Conservation (phyloP, 75 land plant genomes). For the Pseudotsuga menziesii region DNA sequence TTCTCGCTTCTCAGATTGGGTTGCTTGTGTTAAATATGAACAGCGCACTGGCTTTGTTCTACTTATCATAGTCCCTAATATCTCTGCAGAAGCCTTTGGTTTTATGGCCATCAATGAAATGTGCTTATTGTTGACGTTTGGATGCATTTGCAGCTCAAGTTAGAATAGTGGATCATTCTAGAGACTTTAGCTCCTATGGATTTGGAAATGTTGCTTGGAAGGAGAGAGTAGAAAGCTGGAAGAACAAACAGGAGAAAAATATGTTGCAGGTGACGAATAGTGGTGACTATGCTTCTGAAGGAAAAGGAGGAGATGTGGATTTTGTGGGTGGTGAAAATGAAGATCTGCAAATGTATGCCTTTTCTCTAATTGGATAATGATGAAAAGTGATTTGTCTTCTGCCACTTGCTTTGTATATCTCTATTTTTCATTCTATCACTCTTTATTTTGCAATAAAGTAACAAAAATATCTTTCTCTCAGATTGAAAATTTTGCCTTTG, state of each 20-base stretch:
- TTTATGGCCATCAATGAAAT: neutral
- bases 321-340: constrained; percentile 57
- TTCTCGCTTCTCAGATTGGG: neutral
- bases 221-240: constrained; percentile 39
- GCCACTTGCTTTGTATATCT: neutral
- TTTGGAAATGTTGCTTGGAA: constrained; percentile 39
- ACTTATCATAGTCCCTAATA: neutral
- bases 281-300: constrained; percentile 42
- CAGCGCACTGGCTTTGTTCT: neutral
- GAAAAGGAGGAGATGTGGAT: constrained; percentile 58
- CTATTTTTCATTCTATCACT: neutral
- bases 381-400: neutral
- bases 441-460: neutral
- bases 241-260: constrained; percentile 26
- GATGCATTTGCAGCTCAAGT: constrained; percentile 15
- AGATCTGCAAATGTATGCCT: constrained; percentile 61
- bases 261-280: constrained; percentile 38
- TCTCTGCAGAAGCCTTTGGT: neutral
- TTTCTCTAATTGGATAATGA: neutral
- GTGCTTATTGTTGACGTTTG: neutral
- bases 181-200: constrained; percentile 20
- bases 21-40: neutral
- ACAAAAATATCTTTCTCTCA: neutral
- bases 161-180: constrained; percentile 18
- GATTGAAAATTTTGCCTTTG: neutral